Evolutionary conservation across 345 rosid genomes (phyloP), one percentile per base, ranked within the genome.

Genomic region (Cardamine chenopodiifolia): DNA sequence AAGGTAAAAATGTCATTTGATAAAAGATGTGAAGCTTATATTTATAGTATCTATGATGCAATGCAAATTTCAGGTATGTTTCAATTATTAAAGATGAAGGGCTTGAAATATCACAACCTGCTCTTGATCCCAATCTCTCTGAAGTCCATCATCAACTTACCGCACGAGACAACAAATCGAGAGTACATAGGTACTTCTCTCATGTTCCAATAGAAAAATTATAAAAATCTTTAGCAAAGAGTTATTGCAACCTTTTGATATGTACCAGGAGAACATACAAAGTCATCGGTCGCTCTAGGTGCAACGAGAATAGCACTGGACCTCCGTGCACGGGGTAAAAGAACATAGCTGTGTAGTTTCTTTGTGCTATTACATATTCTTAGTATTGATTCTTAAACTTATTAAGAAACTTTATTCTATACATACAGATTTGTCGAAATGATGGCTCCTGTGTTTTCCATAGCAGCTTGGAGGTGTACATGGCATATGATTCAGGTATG

Each of bases 371-470:
- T 45, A n/a, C 19, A 44, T n/a, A n/a, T 45, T n/a, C 9, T n/a
- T 45, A 45, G 20, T 6, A 45, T 45, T 45, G 20, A 42, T 9
- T 32, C 37, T 12, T 25, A 29, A 8, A 60, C 22, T 49, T 62
- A 63, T 26, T 37, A 62, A 12, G 64, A 68, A 49, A 28, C 28
- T 28, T 47, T 45, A 45, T 45, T 32, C 13, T 66, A 42, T 62
- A 39, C 70, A 5, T 78, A 62, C 82, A 92, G 92, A 82, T 90
- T 86, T 84, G 93, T 90, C 2, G 92, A 92, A 81, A 86, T 92
- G 88, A 88, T 88, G 96, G 94, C 89, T 47, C 97, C 97, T 54
- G 96, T 90, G 76, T 92, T 92, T 85, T 89, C 97, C n/a, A 81
- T 44, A 80, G 88, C 84, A 44, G 86, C 96, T 9, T 88, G 96